Conservation (phyloP, 495 filamentous ascomycete genomes). For the Aspergillus cavernicola region DNA sequence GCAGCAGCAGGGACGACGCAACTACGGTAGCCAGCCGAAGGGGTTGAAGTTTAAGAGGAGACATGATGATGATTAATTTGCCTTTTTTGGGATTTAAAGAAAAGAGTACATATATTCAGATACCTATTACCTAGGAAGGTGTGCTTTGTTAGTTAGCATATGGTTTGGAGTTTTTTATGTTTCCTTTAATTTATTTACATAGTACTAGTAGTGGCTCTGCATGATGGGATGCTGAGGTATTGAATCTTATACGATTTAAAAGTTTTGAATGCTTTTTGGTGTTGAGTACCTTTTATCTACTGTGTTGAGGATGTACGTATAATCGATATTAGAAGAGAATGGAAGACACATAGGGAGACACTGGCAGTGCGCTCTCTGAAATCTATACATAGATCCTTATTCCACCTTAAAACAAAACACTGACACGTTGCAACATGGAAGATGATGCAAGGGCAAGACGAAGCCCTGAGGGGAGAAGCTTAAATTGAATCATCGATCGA, state of each 20-base stretch:
- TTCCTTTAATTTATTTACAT: not conserved
- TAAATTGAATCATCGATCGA: too few species aligned
- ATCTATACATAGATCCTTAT: too few species aligned
- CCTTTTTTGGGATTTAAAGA: too few species aligned
- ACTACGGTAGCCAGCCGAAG: constrained; percentile 72
- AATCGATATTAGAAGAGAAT: too few species aligned
- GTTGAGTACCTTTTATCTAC: too few species aligned
- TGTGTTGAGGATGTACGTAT: too few species aligned
- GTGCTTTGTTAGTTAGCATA: constrained; percentile 15
- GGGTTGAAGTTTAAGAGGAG: constrained; percentile 46
- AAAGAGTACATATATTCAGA: not conserved
- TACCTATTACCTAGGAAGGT: not conserved
- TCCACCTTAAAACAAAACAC: too few species aligned
- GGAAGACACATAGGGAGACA: too few species aligned
- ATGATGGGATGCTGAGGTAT: not conserved
- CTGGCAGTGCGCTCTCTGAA: too few species aligned
- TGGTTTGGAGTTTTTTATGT: constrained; percentile 12
- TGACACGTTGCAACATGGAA: not conserved
- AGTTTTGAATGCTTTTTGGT: too few species aligned
- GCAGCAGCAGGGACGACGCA: constrained; percentile 63
- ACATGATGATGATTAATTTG: constrained; percentile 16
- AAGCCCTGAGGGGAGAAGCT: constrained; percentile 1
- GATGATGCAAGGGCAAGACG: not conserved
- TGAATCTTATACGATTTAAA: too few species aligned
- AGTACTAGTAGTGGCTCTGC: not conserved